phyloP scores from a whole-genome alignment of 176 grass and related monocot species.

The Lolium multiflorum region DNA sequence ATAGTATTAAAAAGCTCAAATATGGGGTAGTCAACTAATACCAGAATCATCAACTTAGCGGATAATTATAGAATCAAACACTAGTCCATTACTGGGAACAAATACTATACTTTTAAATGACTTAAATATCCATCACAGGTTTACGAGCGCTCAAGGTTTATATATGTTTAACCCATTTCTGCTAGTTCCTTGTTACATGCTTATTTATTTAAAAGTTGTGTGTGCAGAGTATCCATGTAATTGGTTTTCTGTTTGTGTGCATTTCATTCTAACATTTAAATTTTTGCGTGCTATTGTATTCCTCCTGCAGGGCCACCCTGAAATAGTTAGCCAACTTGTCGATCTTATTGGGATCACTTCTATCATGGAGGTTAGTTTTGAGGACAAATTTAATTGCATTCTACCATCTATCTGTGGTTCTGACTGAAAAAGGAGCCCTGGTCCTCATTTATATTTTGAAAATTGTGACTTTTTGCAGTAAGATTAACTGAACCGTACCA shows the following conservation, averaged over 20 bases:
- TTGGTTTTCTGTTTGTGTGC: slow-evolving; percentile 2
- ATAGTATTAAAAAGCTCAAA: background rate
- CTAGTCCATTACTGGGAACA: slow-evolving; percentile 3
- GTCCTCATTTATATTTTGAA: background rate
- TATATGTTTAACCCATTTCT: slow-evolving; percentile 29
- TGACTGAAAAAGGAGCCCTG: background rate
- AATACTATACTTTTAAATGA: slow-evolving; percentile 18
- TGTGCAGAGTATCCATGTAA: background rate
- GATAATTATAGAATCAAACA: slow-evolving; percentile 26
- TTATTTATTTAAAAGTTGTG: slow-evolving; percentile 21
- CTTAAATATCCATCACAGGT: background rate
- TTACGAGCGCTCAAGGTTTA: background rate
- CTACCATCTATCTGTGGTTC: background rate
- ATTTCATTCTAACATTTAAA: slow-evolving; percentile 22
- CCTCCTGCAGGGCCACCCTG: slow-evolving; percentile 72
- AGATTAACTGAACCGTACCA: background rate
- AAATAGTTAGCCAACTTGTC: slow-evolving; percentile 82
- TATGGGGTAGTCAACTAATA: slow-evolving; percentile 17
- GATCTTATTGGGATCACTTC: slow-evolving; percentile 98
- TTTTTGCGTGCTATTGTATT: slow-evolving; percentile 38
- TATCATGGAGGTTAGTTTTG: slow-evolving; percentile 86
- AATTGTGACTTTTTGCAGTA: background rate
- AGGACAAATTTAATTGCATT: background rate
- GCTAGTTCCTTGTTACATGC: background rate
- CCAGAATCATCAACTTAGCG: background rate